Evolutionary conservation across 495 filamentous ascomycete species (phyloP).

Genomic region (Astrothelium macrocarpum): DNA sequence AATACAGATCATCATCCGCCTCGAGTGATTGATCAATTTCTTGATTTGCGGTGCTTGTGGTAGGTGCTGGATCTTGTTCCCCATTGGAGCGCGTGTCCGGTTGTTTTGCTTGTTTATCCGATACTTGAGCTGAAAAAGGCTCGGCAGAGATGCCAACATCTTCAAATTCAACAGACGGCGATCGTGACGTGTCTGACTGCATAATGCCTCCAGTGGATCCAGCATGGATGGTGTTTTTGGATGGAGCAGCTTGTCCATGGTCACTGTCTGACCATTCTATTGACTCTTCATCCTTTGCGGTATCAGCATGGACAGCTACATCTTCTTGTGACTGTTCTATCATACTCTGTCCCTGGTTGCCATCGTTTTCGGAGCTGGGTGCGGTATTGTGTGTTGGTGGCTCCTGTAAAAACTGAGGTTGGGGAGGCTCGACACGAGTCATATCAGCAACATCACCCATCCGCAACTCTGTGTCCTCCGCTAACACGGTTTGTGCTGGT

Average conservation of each 20-base stretch:
- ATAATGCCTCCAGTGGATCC: slow-evolving; percentile 13
- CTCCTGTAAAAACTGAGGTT: slow-evolving; percentile 3
- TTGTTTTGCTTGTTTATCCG: slow-evolving; percentile 7
- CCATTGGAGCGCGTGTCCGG: slow-evolving; percentile 1
- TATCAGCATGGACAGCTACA: not conserved
- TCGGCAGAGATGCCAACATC: slow-evolving; percentile 19
- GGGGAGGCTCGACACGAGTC: slow-evolving; percentile 35
- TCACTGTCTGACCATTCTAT: slow-evolving; percentile 36
- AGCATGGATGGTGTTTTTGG: slow-evolving; percentile 16
- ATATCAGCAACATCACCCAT: slow-evolving; percentile 38
- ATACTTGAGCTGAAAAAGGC: not conserved
- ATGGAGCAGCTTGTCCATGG: slow-evolving; percentile 20
- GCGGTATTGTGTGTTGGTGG: not conserved
- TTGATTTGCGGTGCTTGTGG: slow-evolving; percentile 23
- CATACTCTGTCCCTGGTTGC: slow-evolving; percentile 5
- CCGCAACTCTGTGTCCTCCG: slow-evolving; percentile 23
- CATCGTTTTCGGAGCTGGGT: slow-evolving; percentile 2
- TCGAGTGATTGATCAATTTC: slow-evolving; percentile 26
- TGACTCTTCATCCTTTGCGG: slow-evolving; percentile 17
- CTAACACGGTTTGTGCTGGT: slow-evolving; percentile 38
- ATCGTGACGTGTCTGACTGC: slow-evolving; percentile 20
- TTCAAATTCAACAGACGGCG: slow-evolving; percentile 25
- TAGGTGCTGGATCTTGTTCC: slow-evolving; percentile 15
- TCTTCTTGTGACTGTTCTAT: not conserved
- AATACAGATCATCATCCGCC: slow-evolving; percentile 39